Evolutionary conservation across 345 rosid species (phyloP), one percentile per base, ranked within the genome.

Genomic region (Euphorbia pulcherrima): DNA sequence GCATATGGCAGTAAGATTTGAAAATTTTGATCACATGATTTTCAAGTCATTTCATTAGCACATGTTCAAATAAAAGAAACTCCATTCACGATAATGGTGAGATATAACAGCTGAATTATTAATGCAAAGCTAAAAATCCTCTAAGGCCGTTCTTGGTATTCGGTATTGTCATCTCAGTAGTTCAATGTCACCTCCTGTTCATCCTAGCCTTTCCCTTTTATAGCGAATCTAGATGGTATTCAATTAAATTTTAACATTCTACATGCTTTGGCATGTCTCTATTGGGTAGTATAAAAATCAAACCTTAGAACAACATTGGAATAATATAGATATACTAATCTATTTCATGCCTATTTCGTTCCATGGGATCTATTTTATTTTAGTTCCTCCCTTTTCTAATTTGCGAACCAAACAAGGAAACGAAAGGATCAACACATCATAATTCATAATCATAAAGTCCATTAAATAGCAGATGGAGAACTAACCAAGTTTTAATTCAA

Each of bases 401-500:
- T 18, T 17, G 7, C 47, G 9, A 18, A 8, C 37, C 29, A 29
- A 59, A 18, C 26, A 26, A 40, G 17, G 48, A 18, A 51, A n/a
- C 9, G 52, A 24, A 60, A 18, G 60, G 20, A 66, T 3, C 26
- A 28, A 14, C n/a, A 65, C 46, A 65, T 28, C 14, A 61, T 41
- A 33, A 53, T 28, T 28, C 14, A 61, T 41, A 33, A 53, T 28
- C 40, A 35, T 62, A 37, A 50, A 40, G 17, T n/a, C 23, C 26
- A 33, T 58, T 27, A 40, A 39, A 50, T 26, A 37, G 13, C 52
- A 59, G 68, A 64, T 17, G 66, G 44, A 72, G 61, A 69, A 78
- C 90, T 69, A 40, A 90, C 99, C 94, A 69, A 90, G 81, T 78
- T 72, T 85, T 73, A 92, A 28, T 76, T 95, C 90, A 14, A 86